Conservation (phyloP, 192 early-diverging fungal genomes). For the Dissophora globulifera region DNA sequence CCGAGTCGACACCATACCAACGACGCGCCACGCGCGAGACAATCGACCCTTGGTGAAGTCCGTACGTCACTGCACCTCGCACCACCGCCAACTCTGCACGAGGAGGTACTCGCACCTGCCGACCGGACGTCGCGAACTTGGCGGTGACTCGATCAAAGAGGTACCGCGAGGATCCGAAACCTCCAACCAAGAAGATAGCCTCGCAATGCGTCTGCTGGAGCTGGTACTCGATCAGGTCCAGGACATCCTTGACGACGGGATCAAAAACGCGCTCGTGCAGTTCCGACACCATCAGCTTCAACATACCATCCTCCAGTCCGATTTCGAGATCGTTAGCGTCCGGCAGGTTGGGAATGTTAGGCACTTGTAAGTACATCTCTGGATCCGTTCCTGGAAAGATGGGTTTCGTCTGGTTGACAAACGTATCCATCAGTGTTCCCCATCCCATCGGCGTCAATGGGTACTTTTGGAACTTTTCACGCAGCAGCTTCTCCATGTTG, state of each 20-base stretch:
- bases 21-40: slow-evolving; percentile 49
- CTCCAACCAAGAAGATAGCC: slow-evolving; percentile 60
- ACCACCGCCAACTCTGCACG: slow-evolving; percentile 63
- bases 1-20: slow-evolving; percentile 53
- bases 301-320: slow-evolving; percentile 51
- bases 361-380: slow-evolving; percentile 52
- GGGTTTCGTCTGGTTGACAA: slow-evolving; percentile 54
- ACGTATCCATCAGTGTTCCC: slow-evolving; percentile 58
- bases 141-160: slow-evolving; percentile 57
- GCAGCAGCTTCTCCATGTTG: slow-evolving; percentile 56
- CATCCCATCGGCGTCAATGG: slow-evolving; percentile 55
- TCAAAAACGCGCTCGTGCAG: slow-evolving; percentile 51
- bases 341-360: slow-evolving; percentile 51
- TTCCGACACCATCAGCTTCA: slow-evolving; percentile 50
- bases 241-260: slow-evolving; percentile 40
- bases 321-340: slow-evolving; percentile 51
- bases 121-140: slow-evolving; percentile 54
- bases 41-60: slow-evolving; percentile 51
- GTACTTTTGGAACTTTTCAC: slow-evolving; percentile 54
- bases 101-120: slow-evolving; percentile 62
- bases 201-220: slow-evolving; percentile 49
- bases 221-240: slow-evolving; percentile 51
- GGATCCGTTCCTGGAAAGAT: slow-evolving; percentile 52
- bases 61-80: slow-evolving; percentile 61
- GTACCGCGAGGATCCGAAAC: slow-evolving; percentile 63